Percentiles rank a stretch among this genome's conserved stretches.
These are phyloP conservation scores for Cadophora sp. DNA, from an alignment of 2,329 filamentous ascomycete genomes.

Conservation along the genomic window DNA sequence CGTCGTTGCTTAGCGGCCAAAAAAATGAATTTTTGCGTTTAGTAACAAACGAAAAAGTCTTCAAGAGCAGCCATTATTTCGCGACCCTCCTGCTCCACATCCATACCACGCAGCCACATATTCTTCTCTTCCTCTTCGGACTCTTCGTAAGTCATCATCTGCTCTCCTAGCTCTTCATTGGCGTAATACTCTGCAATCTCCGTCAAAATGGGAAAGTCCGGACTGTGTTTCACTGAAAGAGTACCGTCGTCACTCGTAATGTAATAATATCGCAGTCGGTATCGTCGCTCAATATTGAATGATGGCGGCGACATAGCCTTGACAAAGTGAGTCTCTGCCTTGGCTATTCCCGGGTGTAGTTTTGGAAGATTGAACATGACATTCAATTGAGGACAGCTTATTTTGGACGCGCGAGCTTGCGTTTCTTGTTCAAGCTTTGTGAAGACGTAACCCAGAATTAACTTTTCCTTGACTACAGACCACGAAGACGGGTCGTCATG, in stretches of 20 bases:
- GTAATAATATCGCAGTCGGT: constrained; percentile 7
- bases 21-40: neutral
- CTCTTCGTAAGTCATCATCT: neutral
- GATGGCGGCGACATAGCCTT: neutral
- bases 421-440: neutral
- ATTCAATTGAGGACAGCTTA: neutral
- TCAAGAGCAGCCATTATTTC: neutral
- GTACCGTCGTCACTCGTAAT: neutral
- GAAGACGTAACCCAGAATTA: neutral
- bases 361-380: constrained; percentile 12
- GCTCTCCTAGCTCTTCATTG: neutral
- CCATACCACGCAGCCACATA: neutral
- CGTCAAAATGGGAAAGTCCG: neutral
- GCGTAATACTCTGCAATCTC: neutral
- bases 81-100: neutral
- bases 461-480: constrained; percentile 10
- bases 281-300: neutral
- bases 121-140: neutral
- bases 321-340: constrained; percentile 6
- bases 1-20: too few species aligned
- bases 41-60: neutral
- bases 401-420: neutral
- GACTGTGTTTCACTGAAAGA: neutral
- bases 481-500: constrained; percentile 11
- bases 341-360: constrained; percentile 8